These are phyloP conservation scores for Arthrobotrys iridis DNA, from an alignment of 2,329 filamentous ascomycete species.

Conservation along the genomic window DNA sequence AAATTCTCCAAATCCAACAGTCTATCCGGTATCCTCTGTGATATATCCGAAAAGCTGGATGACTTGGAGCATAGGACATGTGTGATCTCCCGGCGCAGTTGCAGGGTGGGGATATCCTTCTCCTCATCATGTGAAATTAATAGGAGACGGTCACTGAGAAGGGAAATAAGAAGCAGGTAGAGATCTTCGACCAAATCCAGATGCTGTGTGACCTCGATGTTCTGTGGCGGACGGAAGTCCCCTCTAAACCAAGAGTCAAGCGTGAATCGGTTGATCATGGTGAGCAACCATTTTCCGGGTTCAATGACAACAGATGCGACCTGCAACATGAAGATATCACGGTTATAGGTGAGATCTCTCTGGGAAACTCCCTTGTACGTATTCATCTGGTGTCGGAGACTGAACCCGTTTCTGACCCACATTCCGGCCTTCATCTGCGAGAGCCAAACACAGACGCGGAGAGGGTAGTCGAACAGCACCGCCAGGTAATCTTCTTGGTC, in stretches of 20 bases:
- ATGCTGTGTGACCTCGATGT: slow-evolving; percentile 86
- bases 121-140: slow-evolving; percentile 76
- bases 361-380: slow-evolving; percentile 91
- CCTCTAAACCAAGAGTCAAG: slow-evolving; percentile 88
- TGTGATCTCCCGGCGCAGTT: slow-evolving; percentile 86
- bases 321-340: slow-evolving; percentile 93
- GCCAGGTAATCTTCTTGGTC: slow-evolving; percentile 81
- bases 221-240: slow-evolving; percentile 76
- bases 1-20: slow-evolving; percentile 90
- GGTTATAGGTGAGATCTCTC: slow-evolving; percentile 90
- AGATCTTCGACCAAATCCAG: slow-evolving; percentile 96
- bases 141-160: slow-evolving; percentile 87
- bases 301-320: slow-evolving; percentile 88
- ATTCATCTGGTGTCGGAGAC: slow-evolving; percentile 90
- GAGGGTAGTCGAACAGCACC: slow-evolving; percentile 88
- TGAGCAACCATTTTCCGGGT: slow-evolving; percentile 82
- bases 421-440: slow-evolving; percentile 98
- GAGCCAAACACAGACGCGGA: slow-evolving; percentile 94
- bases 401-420: slow-evolving; percentile 98
- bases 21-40: slow-evolving; percentile 84
- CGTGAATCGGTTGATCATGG: slow-evolving; percentile 90
- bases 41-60: slow-evolving; percentile 91
- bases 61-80: slow-evolving; percentile 97
- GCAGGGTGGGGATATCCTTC: slow-evolving; percentile 65
- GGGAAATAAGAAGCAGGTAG: slow-evolving; percentile 88